These are phyloP conservation scores for Bruguiera gymnorhiza DNA, from an alignment of 345 rosid species.

Conservation along the genomic window DNA sequence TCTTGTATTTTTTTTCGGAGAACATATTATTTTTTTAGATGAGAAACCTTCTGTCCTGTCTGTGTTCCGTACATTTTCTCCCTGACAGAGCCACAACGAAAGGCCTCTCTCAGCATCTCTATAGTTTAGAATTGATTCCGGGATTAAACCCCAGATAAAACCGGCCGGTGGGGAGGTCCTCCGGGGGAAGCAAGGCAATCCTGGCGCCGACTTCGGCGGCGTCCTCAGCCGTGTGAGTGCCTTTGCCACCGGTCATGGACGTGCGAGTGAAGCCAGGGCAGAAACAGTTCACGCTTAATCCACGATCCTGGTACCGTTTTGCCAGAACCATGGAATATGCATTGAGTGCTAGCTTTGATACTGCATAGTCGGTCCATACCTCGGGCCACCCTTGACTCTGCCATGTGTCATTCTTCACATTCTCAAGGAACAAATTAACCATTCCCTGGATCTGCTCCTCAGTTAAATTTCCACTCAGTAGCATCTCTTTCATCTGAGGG, in stretches of 20 bases:
- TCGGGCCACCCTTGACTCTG: conserved; percentile 70
- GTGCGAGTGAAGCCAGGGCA: conserved; percentile 92
- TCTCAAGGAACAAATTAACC: conserved; percentile 40
- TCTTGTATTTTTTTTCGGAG: too few relatives aligned
- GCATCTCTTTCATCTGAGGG: conserved; percentile 39
- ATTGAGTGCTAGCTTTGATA: conserved; percentile 80
- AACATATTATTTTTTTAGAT: too few relatives aligned
- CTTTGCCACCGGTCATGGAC: conserved; percentile 70
- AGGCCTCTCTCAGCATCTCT: neutral
- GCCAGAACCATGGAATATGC: conserved; percentile 72
- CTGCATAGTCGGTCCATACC: conserved; percentile 78
- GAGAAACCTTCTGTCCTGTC: too few relatives aligned
- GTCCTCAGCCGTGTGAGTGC: conserved; percentile 58
- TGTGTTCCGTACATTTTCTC: too few relatives aligned
- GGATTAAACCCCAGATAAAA: conserved; percentile 46
- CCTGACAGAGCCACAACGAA: too few relatives aligned
- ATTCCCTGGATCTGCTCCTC: conserved; percentile 46
- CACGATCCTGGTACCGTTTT: conserved; percentile 18
- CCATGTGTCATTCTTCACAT: conserved; percentile 66
- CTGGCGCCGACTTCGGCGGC: conserved; percentile 44
- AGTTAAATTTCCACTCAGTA: conserved; percentile 39
- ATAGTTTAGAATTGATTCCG: conserved; percentile 34
- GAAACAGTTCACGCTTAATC: conserved; percentile 57
- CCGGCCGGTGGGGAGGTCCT: conserved; percentile 41
- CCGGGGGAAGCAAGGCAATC: conserved; percentile 55